Percentiles rank a stretch among this genome's conserved stretches.
Evolutionary conservation across 2,329 filamentous ascomycete genomes (phyloP).

Genomic region (Alternaria triticimaculans): DNA sequence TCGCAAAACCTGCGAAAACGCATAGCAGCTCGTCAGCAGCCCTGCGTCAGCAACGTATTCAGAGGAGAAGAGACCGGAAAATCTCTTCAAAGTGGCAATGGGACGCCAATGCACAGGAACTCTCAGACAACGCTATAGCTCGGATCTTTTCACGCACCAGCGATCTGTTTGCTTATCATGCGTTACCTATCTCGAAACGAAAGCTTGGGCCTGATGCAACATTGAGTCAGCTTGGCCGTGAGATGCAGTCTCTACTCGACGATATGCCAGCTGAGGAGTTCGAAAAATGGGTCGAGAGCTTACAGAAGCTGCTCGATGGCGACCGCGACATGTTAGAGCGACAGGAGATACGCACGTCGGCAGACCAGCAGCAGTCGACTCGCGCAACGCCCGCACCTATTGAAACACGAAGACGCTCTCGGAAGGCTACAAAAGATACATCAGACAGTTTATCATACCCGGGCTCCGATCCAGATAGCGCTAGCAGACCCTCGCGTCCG

Average conservation of each 20-base stretch:
- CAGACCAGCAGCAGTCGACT: not conserved
- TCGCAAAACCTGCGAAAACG: too few species aligned
- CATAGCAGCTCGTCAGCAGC: too few species aligned
- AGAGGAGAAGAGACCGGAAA: constrained; percentile 14
- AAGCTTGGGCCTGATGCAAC: constrained; percentile 16
- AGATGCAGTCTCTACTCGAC: constrained; percentile 21
- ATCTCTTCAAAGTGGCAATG: constrained; percentile 28
- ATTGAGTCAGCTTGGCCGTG: constrained; percentile 11
- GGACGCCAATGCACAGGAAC: too few species aligned
- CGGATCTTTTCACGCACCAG: constrained; percentile 14
- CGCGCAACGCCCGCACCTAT: constrained; percentile 13
- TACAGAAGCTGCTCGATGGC: constrained; percentile 22
- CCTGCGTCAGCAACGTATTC: not conserved
- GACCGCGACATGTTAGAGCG: constrained; percentile 30
- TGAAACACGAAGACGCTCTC: not conserved
- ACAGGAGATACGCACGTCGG: not conserved
- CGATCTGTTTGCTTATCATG: constrained; percentile 38
- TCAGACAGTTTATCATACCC: too few species aligned
- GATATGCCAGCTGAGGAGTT: constrained; percentile 14
- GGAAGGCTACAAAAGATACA: too few species aligned
- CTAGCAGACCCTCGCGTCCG: too few species aligned
- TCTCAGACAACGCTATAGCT: too few species aligned
- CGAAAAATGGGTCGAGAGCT: constrained; percentile 23
- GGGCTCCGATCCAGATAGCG: too few species aligned
- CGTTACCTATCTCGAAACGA: constrained; percentile 19